Evolutionary conservation across 2,329 filamentous ascomycete genomes (phyloP).

Genomic region (Phaeosphaeriaceae sp.): DNA sequence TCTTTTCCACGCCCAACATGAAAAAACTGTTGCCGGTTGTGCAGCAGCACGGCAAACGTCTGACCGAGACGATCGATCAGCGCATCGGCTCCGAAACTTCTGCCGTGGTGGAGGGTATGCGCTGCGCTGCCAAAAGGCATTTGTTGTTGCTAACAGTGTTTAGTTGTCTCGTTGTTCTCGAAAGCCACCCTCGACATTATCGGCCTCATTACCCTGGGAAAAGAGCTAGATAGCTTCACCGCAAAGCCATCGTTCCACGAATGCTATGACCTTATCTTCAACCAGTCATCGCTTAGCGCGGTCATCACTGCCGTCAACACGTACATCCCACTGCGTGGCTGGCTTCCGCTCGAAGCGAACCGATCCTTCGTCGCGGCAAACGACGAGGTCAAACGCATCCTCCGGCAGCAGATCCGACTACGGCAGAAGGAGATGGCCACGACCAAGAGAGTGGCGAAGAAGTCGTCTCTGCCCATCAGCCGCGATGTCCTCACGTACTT

Average conservation of each 20-base stretch:
- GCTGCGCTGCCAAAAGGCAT: background rate
- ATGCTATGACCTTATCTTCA: slow-evolving; percentile 28
- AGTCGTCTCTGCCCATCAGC: slow-evolving; percentile 10
- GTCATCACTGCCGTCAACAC: slow-evolving; percentile 26
- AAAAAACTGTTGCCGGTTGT: slow-evolving; percentile 1
- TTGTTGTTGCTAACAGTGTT: background rate
- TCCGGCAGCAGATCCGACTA: slow-evolving; percentile 41
- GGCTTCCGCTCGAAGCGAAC: slow-evolving; percentile 52
- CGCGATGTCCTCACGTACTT: slow-evolving; percentile 36
- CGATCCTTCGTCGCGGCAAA: slow-evolving; percentile 46
- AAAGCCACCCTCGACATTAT: slow-evolving; percentile 40
- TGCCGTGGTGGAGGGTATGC: background rate
- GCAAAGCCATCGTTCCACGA: slow-evolving; percentile 18
- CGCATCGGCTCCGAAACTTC: background rate
- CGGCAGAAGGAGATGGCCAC: slow-evolving; percentile 32
- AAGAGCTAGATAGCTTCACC: slow-evolving; percentile 32
- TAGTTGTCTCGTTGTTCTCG: slow-evolving; percentile 15
- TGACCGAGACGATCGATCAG: background rate
- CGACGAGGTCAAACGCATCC: slow-evolving; percentile 41
- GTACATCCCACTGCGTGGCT: slow-evolving; percentile 29
- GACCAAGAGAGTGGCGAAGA: slow-evolving; percentile 12
- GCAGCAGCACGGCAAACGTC: background rate
- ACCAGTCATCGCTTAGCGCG: slow-evolving; percentile 17
- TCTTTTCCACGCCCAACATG: slow-evolving; percentile 1
- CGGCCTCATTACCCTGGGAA: slow-evolving; percentile 34